Conservation (phyloP, 1,284 basidiomycete species). For the Ceratobasidium sp. region DNA sequence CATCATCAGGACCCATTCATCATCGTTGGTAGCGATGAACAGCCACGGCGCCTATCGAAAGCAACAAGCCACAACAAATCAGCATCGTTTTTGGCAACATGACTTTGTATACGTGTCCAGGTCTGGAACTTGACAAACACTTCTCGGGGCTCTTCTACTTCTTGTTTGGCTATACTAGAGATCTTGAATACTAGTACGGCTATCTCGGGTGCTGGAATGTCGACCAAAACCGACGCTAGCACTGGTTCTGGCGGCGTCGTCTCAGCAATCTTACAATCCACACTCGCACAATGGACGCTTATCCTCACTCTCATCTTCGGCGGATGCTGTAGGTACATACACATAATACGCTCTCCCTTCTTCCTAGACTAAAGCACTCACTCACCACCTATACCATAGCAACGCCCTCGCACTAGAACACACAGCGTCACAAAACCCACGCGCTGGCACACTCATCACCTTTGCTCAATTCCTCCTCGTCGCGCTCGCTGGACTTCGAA, state of each 20-base stretch:
- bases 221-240: neutral
- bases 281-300: slow-evolving; percentile 64
- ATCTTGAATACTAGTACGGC: too few relatives aligned
- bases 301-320: slow-evolving; percentile 78
- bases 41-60: too few relatives aligned
- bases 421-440: slow-evolving; percentile 69
- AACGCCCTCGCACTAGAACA: slow-evolving; percentile 79
- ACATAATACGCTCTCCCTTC: slow-evolving; percentile 48
- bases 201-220: too few relatives aligned
- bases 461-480: slow-evolving; percentile 85
- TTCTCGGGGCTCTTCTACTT: too few relatives aligned
- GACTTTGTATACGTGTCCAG: too few relatives aligned
- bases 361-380: slow-evolving; percentile 10
- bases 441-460: slow-evolving; percentile 81
- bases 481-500: slow-evolving; percentile 72
- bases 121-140: too few relatives aligned
- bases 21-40: too few relatives aligned
- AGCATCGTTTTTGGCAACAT: too few relatives aligned
- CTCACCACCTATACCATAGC: slow-evolving; percentile 54
- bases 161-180: too few relatives aligned
- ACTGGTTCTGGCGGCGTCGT: slow-evolving; percentile 19
- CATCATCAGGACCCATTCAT: too few relatives aligned
- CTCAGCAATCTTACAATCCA: slow-evolving; percentile 44
- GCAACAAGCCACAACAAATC: too few relatives aligned
- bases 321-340: slow-evolving; percentile 76